phyloP scores from a whole-genome alignment of 495 filamentous ascomycete species.

The Eremomyces bilateralis region DNA sequence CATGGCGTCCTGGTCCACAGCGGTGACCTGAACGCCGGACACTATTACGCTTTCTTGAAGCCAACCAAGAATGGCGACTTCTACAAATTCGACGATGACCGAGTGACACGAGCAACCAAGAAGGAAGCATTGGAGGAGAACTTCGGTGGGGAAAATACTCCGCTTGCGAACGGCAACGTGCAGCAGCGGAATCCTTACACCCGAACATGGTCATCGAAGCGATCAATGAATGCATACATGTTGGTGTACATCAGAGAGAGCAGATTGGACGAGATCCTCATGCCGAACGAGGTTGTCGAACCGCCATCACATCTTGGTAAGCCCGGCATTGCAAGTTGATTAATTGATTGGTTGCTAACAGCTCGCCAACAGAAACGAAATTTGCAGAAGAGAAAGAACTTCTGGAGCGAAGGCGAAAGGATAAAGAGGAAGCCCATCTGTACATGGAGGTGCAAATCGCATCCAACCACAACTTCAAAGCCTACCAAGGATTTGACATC shows the following conservation, averaged over 20 bases:
- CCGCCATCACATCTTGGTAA: conserved; percentile 66
- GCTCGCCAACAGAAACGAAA: conserved; percentile 29
- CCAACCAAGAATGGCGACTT: conserved; percentile 80
- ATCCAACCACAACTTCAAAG: conserved; percentile 54
- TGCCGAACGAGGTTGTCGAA: conserved; percentile 49
- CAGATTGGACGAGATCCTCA: conserved; percentile 56
- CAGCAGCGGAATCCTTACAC: conserved; percentile 45
- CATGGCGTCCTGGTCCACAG: conserved; percentile 94
- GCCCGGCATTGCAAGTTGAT: conserved; percentile 9
- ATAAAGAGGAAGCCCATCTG: conserved; percentile 81
- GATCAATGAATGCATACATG: conserved; percentile 85
- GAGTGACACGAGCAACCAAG: conserved; percentile 78
- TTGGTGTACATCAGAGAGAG: conserved; percentile 89
- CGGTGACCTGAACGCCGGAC: conserved; percentile 90
- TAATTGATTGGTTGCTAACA: conserved; percentile 14
- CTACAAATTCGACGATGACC: conserved; percentile 94
- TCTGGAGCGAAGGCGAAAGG: conserved; percentile 51
- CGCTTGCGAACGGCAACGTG: conserved; percentile 32
- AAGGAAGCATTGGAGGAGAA: conserved; percentile 91
- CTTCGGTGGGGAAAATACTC: conserved; percentile 70
- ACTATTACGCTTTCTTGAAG: conserved; percentile 96
- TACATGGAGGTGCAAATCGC: conserved; percentile 69
- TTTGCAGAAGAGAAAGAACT: conserved; percentile 63
- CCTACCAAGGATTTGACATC: conserved; percentile 71
- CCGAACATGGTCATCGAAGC: conserved; percentile 40